A percentile compares a stretch with the other conserved stretches of the same genome.
Conservation (phyloP, 139 green algal species). For the Coccomyxa sp. region DNA sequence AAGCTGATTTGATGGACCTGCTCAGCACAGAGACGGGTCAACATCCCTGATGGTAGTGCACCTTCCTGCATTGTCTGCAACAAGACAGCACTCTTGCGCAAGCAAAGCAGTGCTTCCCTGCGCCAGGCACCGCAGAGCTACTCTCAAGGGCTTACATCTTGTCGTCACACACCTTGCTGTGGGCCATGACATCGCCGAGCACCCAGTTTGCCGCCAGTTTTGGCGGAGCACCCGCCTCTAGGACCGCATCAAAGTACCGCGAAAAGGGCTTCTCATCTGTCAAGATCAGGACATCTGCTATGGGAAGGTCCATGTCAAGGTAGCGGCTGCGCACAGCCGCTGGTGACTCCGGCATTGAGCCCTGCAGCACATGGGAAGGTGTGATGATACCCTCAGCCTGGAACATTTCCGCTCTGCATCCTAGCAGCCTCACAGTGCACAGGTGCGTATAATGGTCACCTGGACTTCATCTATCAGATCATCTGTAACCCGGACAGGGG, state of each 20-base stretch:
- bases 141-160: neutral
- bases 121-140: neutral
- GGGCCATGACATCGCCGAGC: slow-evolving; percentile 85
- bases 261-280: slow-evolving; percentile 72
- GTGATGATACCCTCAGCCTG: neutral
- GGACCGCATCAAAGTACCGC: slow-evolving; percentile 70
- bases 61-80: neutral
- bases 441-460: slow-evolving; percentile 9
- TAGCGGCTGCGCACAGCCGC: slow-evolving; percentile 60
- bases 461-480: slow-evolving; percentile 40
- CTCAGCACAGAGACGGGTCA: neutral
- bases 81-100: neutral
- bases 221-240: slow-evolving; percentile 58
- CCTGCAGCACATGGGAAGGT: neutral
- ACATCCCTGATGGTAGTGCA: neutral
- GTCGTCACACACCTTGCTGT: slow-evolving; percentile 59
- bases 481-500: slow-evolving; percentile 55
- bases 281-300: slow-evolving; percentile 75
- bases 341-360: slow-evolving; percentile 80
- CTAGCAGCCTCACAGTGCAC: neutral
- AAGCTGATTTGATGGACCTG: slow-evolving; percentile 51
- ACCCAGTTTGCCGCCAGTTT: slow-evolving; percentile 95
- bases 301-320: slow-evolving; percentile 62
- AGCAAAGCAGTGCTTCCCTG: neutral
- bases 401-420: neutral